These are phyloP conservation scores for Pezicula radicicola DNA, from an alignment of 2,329 filamentous ascomycete genomes.

Conservation along the genomic window DNA sequence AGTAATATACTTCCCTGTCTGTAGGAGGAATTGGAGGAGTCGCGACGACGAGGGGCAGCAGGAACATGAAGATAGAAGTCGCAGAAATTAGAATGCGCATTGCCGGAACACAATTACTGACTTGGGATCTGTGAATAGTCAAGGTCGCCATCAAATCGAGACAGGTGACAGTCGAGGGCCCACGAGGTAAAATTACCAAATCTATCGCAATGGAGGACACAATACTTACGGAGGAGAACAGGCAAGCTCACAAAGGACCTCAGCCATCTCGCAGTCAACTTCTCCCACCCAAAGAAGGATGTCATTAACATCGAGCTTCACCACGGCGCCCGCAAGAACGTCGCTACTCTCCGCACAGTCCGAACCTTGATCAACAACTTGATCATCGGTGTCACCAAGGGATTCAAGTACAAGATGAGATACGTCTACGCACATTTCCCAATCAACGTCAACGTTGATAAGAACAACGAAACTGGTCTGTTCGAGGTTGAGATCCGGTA, in stretches of 20 bases:
- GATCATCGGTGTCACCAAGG: slow-evolving; percentile 97
- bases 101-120: slow-evolving; percentile 30
- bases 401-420: slow-evolving; percentile 99
- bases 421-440: slow-evolving; percentile 99
- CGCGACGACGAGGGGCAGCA: background rate
- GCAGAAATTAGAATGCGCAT: slow-evolving; percentile 5
- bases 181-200: slow-evolving; percentile 64
- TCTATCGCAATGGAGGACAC: slow-evolving; percentile 10
- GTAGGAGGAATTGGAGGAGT: background rate
- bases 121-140: slow-evolving; percentile 58
- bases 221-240: slow-evolving; percentile 37
- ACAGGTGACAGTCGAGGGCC: slow-evolving; percentile 94
- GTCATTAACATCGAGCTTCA: slow-evolving; percentile 96
- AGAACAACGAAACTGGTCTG: slow-evolving; percentile 86
- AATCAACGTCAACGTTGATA: slow-evolving; percentile 99
- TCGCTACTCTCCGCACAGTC: slow-evolving; percentile 97
- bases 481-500: slow-evolving; percentile 97
- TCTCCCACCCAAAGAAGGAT: slow-evolving; percentile 82
- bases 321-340: slow-evolving; percentile 96
- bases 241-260: slow-evolving; percentile 97
- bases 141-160: slow-evolving; percentile 97
- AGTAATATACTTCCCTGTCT: slow-evolving; percentile 38
- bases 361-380: slow-evolving; percentile 98
- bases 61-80: slow-evolving; percentile 7
- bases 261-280: slow-evolving; percentile 93